Base-by-base conservation (phyloP, 352 stramenopile genomes). In the Peronosclerospora sorghi region DNA sequence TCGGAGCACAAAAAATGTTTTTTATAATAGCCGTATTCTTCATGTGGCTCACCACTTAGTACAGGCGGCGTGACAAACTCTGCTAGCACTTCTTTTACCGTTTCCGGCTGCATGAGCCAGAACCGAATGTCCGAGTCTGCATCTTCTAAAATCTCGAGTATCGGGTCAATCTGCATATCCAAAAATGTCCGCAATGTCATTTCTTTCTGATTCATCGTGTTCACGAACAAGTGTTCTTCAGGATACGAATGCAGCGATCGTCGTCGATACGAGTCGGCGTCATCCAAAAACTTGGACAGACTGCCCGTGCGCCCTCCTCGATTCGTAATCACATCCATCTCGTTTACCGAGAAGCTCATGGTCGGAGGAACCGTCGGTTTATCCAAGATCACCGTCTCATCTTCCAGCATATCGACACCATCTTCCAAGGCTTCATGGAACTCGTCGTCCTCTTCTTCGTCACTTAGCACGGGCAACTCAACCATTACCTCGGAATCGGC, bases 11-110 rank as follows among this genome's bases (percentile, higher is more conserved):
- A 51, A 47, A 92, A 92, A 43, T 86, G 75, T 39, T 81, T 84
- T 52, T 92, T 92, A 65, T 92, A 92, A 54, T 83, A 92, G 5
- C 80, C 80, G 51, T 92, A 92, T 59, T 92, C 80, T 41, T 92
- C 80, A 48, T 92, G 74, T 2, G 79, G 76, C 35, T 88, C 76
- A 6, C 73, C 74, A 35, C 26, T 62, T 12, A 92, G 74, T 20
- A 86, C 61, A 0, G 79, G 76, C 4, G 77, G 73, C 21, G 74
- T 86, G n/a, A 88, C 65, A 45, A 92, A 92, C 56, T 82, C 80
- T 10, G 61, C 57, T 4, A 92, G 61, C 21, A 92, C 75, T 17
- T 82, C 70, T 38, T 81, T 77, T 10, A 92, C 80, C 5, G 71
- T 87, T 32, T 85, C 65, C 0, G 68, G 60, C 48, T 85, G 70